Conservation (phyloP, 78 protist genomes). For the slime mould (Dictyostelium discoideum) region DNA sequence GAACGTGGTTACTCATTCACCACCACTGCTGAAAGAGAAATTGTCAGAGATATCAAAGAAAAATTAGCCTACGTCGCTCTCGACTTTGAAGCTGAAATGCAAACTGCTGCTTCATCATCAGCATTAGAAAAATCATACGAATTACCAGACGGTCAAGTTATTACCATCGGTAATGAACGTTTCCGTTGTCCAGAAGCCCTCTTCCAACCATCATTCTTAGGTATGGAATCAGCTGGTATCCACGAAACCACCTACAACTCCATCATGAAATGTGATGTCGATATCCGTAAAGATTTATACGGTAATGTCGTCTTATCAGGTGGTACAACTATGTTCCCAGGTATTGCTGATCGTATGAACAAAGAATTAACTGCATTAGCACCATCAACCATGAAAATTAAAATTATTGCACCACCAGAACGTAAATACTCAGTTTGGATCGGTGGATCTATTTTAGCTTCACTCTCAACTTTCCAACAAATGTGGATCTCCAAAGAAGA, state of each 20-base stretch:
- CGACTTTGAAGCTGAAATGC: constrained; percentile 91
- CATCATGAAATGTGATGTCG: constrained; percentile 95
- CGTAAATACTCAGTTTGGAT: constrained; percentile 91
- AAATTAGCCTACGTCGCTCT: constrained; percentile 80
- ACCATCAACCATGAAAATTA: constrained; percentile 94
- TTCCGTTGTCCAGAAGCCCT: constrained; percentile 95
- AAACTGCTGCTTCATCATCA: constrained; percentile 88
- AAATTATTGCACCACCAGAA: constrained; percentile 97
- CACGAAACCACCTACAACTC: constrained; percentile 88
- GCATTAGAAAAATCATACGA: constrained; percentile 90
- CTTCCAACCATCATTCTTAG: constrained; percentile 92
- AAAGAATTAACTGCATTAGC: constrained; percentile 89
- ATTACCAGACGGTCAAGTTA: constrained; percentile 94
- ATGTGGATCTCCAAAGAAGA: constrained; percentile 93
- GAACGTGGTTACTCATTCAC: constrained; percentile 97
- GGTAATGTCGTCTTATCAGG: constrained; percentile 96
- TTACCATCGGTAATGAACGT: constrained; percentile 94
- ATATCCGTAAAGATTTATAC: constrained; percentile 95
- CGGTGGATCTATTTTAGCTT: constrained; percentile 94
- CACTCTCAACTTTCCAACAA: constrained; percentile 92
- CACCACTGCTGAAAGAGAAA: constrained; percentile 93
- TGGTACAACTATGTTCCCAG: constrained; percentile 96
- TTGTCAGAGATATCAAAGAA: constrained; percentile 94
- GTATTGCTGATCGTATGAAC: constrained; percentile 94
- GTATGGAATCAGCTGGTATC: constrained; percentile 91